These are phyloP conservation scores for Pseudocercospora musae DNA, from an alignment of 2,329 filamentous ascomycete genomes.

Conservation along the genomic window DNA sequence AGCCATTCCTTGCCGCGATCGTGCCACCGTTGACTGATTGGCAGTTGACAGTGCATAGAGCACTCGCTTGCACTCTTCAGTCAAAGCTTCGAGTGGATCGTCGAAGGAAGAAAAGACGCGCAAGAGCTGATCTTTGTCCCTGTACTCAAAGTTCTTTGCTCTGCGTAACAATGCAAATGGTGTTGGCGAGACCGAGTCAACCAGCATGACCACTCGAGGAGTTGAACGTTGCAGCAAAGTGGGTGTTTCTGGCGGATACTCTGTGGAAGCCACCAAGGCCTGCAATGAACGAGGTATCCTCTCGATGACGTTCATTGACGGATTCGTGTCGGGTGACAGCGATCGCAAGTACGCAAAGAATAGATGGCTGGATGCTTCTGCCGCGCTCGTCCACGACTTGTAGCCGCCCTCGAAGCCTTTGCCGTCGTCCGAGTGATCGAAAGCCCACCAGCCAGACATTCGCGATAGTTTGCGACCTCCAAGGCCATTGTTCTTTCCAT, in stretches of 20 bases:
- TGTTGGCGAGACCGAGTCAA: slow-evolving; percentile 89
- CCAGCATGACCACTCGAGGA: slow-evolving; percentile 92
- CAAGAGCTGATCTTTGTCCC: slow-evolving; percentile 80
- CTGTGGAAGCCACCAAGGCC: slow-evolving; percentile 83
- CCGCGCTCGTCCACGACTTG: slow-evolving; percentile 82
- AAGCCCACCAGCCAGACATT: slow-evolving; percentile 98
- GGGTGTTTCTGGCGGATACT: slow-evolving; percentile 83
- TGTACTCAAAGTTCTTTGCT: slow-evolving; percentile 92
- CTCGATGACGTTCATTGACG: slow-evolving; percentile 73
- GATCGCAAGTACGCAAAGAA: slow-evolving; percentile 98
- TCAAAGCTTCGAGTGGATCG: slow-evolving; percentile 81
- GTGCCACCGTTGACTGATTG: slow-evolving; percentile 72
- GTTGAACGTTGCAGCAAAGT: slow-evolving; percentile 74
- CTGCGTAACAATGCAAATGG: slow-evolving; percentile 87
- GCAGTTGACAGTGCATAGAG: slow-evolving; percentile 81
- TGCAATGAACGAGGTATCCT: slow-evolving; percentile 86
- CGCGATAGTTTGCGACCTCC: slow-evolving; percentile 90
- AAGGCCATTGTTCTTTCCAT: slow-evolving; percentile 89
- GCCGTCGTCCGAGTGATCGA: slow-evolving; percentile 81
- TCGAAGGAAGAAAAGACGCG: slow-evolving; percentile 84
- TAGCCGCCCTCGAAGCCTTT: slow-evolving; percentile 96
- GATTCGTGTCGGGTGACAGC: slow-evolving; percentile 70
- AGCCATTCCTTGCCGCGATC: slow-evolving; percentile 48
- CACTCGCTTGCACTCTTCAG: slow-evolving; percentile 90
- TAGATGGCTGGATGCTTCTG: slow-evolving; percentile 91